Evolutionary conservation across 768 basidiomycete species (phyloP).

Genomic region (Tulasnella sp.): DNA sequence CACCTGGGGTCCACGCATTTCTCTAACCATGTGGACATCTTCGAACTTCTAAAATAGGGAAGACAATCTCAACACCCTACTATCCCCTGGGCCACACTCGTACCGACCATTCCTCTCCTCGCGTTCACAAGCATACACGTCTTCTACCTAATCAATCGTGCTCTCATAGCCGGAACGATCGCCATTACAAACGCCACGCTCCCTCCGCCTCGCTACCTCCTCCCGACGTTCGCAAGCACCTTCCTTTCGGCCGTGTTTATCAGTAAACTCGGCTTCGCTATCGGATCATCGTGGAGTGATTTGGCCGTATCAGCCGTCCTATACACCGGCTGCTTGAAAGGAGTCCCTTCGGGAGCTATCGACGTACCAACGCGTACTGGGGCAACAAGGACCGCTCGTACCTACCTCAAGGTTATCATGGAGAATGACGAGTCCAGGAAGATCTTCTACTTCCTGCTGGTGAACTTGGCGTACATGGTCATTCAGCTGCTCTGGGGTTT

Average conservation of each 20-base stretch:
- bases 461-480: slow-evolving; percentile 94
- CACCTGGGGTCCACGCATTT: neutral
- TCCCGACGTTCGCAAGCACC: neutral
- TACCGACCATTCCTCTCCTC: neutral
- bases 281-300: slow-evolving; percentile 43
- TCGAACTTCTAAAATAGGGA: slow-evolving; percentile 50
- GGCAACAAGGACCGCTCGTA: slow-evolving; percentile 30
- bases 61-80: slow-evolving; percentile 49
- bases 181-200: neutral
- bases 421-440: slow-evolving; percentile 86
- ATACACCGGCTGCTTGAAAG: slow-evolving; percentile 44
- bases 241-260: slow-evolving; percentile 31
- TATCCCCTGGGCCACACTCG: slow-evolving; percentile 25
- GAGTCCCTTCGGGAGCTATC: slow-evolving; percentile 5
- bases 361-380: slow-evolving; percentile 18
- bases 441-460: slow-evolving; percentile 92
- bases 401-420: slow-evolving; percentile 82
- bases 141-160: slow-evolving; percentile 32
- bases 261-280: slow-evolving; percentile 49
- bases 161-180: neutral
- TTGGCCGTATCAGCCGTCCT: slow-evolving; percentile 49
- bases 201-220: neutral
- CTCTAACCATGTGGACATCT: slow-evolving; percentile 30
- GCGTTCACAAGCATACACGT: slow-evolving; percentile 48
- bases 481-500: slow-evolving; percentile 96